phyloP scores from a whole-genome alignment of 1,284 basidiomycete genomes.

The Mycena citricolor region DNA sequence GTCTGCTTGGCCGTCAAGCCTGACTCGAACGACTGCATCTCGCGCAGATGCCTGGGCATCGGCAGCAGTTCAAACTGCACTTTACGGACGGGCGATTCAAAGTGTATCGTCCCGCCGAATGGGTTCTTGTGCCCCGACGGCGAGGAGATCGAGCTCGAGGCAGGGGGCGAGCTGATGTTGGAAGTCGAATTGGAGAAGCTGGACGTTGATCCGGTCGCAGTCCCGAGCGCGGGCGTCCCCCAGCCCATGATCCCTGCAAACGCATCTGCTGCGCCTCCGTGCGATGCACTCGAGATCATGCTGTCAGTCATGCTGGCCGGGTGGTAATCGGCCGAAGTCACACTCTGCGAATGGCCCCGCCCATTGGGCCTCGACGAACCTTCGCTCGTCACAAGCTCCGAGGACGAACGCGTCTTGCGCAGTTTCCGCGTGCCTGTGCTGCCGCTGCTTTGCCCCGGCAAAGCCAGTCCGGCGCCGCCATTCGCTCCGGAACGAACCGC shows the following conservation, averaged over 20 bases:
- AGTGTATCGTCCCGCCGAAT: constrained; percentile 63
- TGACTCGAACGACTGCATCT: constrained; percentile 82
- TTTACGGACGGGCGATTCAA: constrained; percentile 55
- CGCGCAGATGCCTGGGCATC: constrained; percentile 56
- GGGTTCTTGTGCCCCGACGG: constrained; percentile 39
- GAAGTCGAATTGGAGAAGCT: constrained; percentile 35
- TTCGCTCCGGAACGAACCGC: constrained; percentile 24
- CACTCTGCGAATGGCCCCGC: constrained; percentile 73
- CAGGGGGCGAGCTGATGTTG: constrained; percentile 26
- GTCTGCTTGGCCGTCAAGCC: constrained; percentile 65
- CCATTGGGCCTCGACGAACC: constrained; percentile 37
- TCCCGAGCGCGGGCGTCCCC: constrained; percentile 34
- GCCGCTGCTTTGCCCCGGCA: constrained; percentile 28
- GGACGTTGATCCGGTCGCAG: constrained; percentile 34
- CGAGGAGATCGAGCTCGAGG: constrained; percentile 14
- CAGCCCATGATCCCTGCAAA: constrained; percentile 70
- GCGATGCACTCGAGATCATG: constrained; percentile 22
- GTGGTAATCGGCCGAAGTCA: constrained; percentile 67
- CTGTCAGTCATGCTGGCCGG: constrained; percentile 26
- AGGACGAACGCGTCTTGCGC: constrained; percentile 69
- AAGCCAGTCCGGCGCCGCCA: constrained; percentile 30
- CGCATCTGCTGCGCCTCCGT: too few species aligned
- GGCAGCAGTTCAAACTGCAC: constrained; percentile 35
- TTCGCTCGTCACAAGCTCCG: constrained; percentile 45
- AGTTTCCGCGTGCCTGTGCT: constrained; percentile 49